Conservation (phyloP, 352 stramenopile species). For the Phytophthora kernoviae region DNA sequence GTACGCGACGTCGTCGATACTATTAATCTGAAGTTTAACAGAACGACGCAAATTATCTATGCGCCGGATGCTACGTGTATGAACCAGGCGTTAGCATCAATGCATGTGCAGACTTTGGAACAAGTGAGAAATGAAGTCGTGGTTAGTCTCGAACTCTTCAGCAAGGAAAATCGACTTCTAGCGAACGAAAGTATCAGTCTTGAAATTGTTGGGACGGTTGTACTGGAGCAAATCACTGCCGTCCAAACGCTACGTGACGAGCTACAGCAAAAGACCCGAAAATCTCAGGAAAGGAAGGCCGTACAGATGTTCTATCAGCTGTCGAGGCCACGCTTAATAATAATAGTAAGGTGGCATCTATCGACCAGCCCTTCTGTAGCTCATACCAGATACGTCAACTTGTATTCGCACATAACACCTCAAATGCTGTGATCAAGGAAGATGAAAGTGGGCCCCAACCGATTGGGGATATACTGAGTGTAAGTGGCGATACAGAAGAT, state of each 20-base stretch:
- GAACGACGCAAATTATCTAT: conserved; percentile 10
- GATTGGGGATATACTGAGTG: conserved; percentile 19
- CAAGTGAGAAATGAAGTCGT: background rate
- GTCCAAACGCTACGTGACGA: conserved; percentile 4
- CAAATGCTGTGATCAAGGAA: conserved; percentile 4
- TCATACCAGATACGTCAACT: background rate
- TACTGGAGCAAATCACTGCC: conserved; percentile 5
- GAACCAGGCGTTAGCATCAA: conserved; percentile 20
- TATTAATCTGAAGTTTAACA: background rate
- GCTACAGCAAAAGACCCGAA: conserved; percentile 1
- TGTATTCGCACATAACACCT: conserved; percentile 6
- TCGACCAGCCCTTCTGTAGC: conserved; percentile 4
- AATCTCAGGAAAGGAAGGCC: too few relatives aligned
- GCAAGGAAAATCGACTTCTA: conserved; percentile 16
- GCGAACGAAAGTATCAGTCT: conserved; percentile 14
- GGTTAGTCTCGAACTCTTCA: conserved; percentile 23
- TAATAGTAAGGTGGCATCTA: conserved; percentile 13
- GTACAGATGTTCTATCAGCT: too few relatives aligned
- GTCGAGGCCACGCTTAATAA: background rate
- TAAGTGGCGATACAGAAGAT: conserved; percentile 14
- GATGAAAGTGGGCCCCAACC: conserved; percentile 1
- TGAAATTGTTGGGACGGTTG: background rate
- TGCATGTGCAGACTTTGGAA: conserved; percentile 7
- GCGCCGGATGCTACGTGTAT: conserved; percentile 29
- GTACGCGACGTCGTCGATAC: background rate